These are phyloP conservation scores for Aegilops speltoides DNA, from an alignment of 176 grass and related monocot genomes.

Conservation along the genomic window DNA sequence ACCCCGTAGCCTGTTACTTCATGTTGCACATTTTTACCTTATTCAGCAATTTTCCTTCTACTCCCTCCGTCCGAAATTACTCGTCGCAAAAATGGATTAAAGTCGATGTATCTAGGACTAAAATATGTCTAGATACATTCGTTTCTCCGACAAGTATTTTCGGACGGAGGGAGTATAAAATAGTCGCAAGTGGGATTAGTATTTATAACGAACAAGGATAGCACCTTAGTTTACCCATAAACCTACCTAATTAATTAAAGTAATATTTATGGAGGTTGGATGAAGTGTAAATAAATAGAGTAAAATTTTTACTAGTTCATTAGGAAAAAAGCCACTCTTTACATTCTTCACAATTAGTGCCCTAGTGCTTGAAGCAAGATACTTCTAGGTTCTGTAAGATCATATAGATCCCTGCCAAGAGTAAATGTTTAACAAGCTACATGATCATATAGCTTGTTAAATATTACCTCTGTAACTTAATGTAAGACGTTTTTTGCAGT, in stretches of 20 bases:
- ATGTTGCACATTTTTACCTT: neutral
- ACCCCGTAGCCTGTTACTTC: neutral
- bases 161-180: too few relatives aligned
- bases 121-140: too few relatives aligned
- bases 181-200: neutral
- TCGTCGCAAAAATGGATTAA: too few relatives aligned
- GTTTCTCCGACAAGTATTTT: too few relatives aligned
- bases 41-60: neutral
- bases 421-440: too few relatives aligned
- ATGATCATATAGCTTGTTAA: too few relatives aligned
- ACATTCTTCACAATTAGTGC: neutral
- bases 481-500: too few relatives aligned
- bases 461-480: too few relatives aligned
- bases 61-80: too few relatives aligned
- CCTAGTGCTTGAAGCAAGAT: neutral
- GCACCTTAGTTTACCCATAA: neutral
- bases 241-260: neutral
- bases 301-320: neutral
- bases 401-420: neutral
- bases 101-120: too few relatives aligned
- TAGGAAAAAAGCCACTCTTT: neutral
- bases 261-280: neutral
- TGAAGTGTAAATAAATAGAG: neutral
- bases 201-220: neutral
- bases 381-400: neutral